Evolutionary conservation across 306 rosid species (phyloP).

Genomic region (Quercus bicolor): DNA sequence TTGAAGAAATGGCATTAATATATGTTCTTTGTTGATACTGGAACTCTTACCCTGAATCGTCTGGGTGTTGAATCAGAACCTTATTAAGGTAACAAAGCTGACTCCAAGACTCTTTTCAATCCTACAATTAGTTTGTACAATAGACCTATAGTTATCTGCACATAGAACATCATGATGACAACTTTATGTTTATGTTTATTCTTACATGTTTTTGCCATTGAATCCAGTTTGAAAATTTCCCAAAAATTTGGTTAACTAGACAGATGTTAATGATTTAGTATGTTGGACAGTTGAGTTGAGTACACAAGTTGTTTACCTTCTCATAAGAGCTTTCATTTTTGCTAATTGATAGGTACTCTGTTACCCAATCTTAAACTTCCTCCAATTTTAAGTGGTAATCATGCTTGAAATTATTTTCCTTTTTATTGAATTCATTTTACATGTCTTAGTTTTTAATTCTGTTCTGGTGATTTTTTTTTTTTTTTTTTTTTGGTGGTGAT

Average conservation of each 20-base stretch:
- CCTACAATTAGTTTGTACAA: background rate
- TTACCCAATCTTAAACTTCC: background rate
- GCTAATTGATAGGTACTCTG: background rate
- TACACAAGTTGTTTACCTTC: background rate
- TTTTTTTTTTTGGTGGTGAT: too few relatives aligned
- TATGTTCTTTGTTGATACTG: conserved; percentile 85
- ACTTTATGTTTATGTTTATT: background rate
- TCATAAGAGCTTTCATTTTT: background rate
- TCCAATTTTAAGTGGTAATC: background rate
- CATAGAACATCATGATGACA: background rate
- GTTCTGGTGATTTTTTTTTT: too few relatives aligned
- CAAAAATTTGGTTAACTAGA: background rate
- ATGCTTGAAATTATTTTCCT: too few relatives aligned
- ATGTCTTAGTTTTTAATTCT: too few relatives aligned
- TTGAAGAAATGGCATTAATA: conserved; percentile 95
- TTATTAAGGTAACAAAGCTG: conserved; percentile 52
- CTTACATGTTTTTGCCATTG: background rate
- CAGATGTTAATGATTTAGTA: background rate
- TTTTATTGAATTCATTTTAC: too few relatives aligned
- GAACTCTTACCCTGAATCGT: conserved; percentile 83
- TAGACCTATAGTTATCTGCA: background rate
- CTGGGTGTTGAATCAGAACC: conserved; percentile 67
- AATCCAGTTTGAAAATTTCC: background rate
- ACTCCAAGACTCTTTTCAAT: background rate
- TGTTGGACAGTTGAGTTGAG: background rate